These are phyloP conservation scores for Wallacemonas rigidus DNA, from an alignment of 208 protist genomes.

Conservation along the genomic window DNA sequence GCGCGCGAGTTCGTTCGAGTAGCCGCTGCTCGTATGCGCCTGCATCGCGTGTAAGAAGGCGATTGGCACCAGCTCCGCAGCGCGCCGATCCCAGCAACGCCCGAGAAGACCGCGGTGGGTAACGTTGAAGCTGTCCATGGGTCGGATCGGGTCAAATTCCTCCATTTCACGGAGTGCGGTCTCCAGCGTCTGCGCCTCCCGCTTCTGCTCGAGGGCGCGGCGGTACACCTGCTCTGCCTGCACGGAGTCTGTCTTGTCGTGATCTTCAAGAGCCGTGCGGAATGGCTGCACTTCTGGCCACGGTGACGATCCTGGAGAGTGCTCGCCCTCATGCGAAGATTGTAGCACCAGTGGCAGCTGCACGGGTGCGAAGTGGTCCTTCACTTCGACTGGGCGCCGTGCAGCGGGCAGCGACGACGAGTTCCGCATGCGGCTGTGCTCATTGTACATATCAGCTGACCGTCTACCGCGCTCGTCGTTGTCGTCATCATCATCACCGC, in stretches of 20 bases:
- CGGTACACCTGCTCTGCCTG: constrained; percentile 64
- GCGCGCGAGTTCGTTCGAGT: constrained; percentile 1
- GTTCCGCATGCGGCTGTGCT: constrained; percentile 13
- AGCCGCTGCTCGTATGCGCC: neutral
- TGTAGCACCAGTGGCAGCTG: constrained; percentile 16
- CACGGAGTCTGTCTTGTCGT: constrained; percentile 44
- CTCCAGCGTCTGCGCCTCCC: constrained; percentile 31
- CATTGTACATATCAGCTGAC: neutral
- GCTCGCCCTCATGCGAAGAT: neutral
- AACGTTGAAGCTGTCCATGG: constrained; percentile 69
- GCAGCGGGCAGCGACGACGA: constrained; percentile 14
- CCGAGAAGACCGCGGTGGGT: constrained; percentile 69
- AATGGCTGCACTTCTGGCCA: neutral
- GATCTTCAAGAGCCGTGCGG: constrained; percentile 2
- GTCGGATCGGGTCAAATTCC: constrained; percentile 59
- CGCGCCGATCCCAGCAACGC: constrained; percentile 72
- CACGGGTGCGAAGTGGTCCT: constrained; percentile 44
- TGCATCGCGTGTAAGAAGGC: constrained; percentile 40
- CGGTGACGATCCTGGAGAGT: neutral
- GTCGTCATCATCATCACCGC: neutral
- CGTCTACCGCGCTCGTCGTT: neutral
- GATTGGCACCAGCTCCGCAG: constrained; percentile 44
- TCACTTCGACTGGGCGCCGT: neutral
- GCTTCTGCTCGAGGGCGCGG: constrained; percentile 41
- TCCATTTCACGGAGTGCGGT: constrained; percentile 29